Conservation (phyloP, 352 stramenopile genomes). For the Phytophthora vignae region DNA sequence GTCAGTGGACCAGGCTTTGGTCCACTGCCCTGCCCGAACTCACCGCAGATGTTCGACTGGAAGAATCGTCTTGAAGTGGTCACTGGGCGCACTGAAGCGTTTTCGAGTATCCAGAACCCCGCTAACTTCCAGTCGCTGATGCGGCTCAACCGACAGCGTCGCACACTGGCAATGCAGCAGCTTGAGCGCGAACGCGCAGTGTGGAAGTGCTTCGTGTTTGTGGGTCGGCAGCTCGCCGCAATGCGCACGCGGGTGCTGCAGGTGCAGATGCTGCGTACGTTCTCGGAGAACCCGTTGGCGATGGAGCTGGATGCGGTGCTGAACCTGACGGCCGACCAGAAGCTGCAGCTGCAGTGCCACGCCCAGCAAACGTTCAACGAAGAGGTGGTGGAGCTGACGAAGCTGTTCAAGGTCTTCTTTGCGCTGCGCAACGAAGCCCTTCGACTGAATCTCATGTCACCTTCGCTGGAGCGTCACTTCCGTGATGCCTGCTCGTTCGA, state of each 20-base stretch:
- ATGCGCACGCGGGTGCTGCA: constrained; percentile 71
- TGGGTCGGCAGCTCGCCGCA: constrained; percentile 60
- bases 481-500: constrained; percentile 72
- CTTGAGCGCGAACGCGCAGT: constrained; percentile 59
- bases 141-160: constrained; percentile 76
- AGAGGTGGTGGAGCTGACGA: constrained; percentile 67
- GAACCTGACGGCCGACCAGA: constrained; percentile 63
- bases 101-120: constrained; percentile 77
- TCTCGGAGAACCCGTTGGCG: constrained; percentile 47
- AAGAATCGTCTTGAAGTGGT: constrained; percentile 71
- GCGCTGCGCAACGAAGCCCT: constrained; percentile 72
- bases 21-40: constrained; percentile 51
- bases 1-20: constrained; percentile 59
- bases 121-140: constrained; percentile 75
- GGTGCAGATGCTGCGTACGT: constrained; percentile 66
- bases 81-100: constrained; percentile 68
- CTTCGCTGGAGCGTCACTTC: constrained; percentile 75
- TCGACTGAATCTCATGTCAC: constrained; percentile 69
- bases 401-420: constrained; percentile 87
- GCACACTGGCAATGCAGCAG: constrained; percentile 56
- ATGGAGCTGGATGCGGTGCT: constrained; percentile 58
- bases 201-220: constrained; percentile 67
- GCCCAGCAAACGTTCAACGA: constrained; percentile 69
- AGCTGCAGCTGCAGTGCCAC: constrained; percentile 69
- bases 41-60: constrained; percentile 68